Base-by-base conservation (phyloP, 2,329 filamentous ascomycete genomes). In the Cordyceps farinosa region DNA sequence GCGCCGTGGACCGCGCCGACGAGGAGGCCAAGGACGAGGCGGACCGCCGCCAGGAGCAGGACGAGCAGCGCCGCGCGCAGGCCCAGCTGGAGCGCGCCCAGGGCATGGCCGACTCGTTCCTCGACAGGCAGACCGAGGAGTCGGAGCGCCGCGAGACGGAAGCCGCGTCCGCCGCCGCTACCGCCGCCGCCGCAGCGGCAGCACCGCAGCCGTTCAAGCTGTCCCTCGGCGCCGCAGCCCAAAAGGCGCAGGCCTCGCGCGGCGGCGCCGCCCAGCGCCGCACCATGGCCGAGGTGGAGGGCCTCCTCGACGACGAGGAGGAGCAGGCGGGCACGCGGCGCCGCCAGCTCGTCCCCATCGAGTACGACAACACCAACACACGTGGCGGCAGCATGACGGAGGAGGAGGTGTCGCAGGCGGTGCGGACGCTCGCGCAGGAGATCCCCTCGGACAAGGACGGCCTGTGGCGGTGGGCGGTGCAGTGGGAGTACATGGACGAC, bases 301-400 rank as follows among this genome's bases (percentile, higher is more conserved):
- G 92, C 38, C 82, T 99, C 0, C 82, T 99, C 67, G 95, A 98
- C 77, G 93, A 98, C 75, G 95, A 98, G 75, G 95, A 98, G 72
- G 90, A 95, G 66, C 85, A 90, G 56, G 79, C 82, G 56, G 83
- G 84, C 29, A 85, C 85, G 5, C 91, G 89, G 76, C 86, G 89
- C 76, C 86, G 91, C 8, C 89, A 88, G 64, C 87, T 96, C 58
- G 83, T 95, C 42, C 90, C 92, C 3, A 93, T 95, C 74, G 89
- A 91, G 71, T 92, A 92, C 74, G 90, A 93, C 73, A 11, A 82
- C 85, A 11, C 85, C 87, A 47, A 67, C 15, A 6, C 5, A 11
- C 9, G n/a, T 30, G 30, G 30, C n/a, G 82, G 85, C 29, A 32
- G n/a, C 42, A 36, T 95, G 79, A 88, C 90, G 1, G 91, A 96